phyloP scores from a whole-genome alignment of 2,329 filamentous ascomycete species.

The Colletotrichum salicis region DNA sequence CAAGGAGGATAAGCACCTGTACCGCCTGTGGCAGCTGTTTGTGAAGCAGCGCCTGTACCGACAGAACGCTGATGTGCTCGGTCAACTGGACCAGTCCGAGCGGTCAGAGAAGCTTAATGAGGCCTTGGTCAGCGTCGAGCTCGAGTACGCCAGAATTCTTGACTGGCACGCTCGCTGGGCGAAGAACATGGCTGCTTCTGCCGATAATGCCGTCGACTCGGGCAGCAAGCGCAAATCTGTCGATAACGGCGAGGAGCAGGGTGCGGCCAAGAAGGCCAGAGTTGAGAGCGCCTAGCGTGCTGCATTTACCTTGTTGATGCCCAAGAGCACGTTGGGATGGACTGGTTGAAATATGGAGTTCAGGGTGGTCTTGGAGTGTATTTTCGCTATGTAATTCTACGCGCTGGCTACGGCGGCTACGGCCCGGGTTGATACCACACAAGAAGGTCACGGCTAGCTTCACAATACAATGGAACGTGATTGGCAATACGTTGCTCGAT shows the following conservation, averaged over 20 bases:
- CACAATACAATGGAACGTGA: slow-evolving; percentile 3
- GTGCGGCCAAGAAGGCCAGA: slow-evolving; percentile 58
- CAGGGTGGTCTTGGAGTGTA: slow-evolving; percentile 8
- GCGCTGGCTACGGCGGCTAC: slow-evolving; percentile 12
- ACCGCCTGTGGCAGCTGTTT: slow-evolving; percentile 77
- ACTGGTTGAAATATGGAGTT: slow-evolving; percentile 21
- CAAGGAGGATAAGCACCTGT: slow-evolving; percentile 68
- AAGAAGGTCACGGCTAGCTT: slow-evolving; percentile 4
- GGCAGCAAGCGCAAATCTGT: slow-evolving; percentile 60
- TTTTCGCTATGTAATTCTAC: slow-evolving; percentile 20
- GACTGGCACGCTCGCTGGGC: slow-evolving; percentile 54
- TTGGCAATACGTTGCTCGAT: not conserved
- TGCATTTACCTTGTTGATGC: not conserved
- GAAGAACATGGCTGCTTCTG: slow-evolving; percentile 41
- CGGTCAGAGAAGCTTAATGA: slow-evolving; percentile 78
- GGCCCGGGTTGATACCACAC: slow-evolving; percentile 33
- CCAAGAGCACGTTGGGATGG: not conserved
- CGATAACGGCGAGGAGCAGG: slow-evolving; percentile 41
- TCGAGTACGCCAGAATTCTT: slow-evolving; percentile 78
- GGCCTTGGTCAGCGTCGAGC: slow-evolving; percentile 73
- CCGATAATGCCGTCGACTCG: slow-evolving; percentile 1
- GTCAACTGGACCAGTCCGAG: slow-evolving; percentile 75
- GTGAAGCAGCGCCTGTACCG: slow-evolving; percentile 82
- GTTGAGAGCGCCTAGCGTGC: slow-evolving; percentile 42
- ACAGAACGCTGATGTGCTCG: slow-evolving; percentile 77